Percentiles rank a stretch among this genome's conserved stretches.
These are phyloP conservation scores for Diaporthe humulicola DNA, from an alignment of 2,329 filamentous ascomycete species.

Conservation along the genomic window DNA sequence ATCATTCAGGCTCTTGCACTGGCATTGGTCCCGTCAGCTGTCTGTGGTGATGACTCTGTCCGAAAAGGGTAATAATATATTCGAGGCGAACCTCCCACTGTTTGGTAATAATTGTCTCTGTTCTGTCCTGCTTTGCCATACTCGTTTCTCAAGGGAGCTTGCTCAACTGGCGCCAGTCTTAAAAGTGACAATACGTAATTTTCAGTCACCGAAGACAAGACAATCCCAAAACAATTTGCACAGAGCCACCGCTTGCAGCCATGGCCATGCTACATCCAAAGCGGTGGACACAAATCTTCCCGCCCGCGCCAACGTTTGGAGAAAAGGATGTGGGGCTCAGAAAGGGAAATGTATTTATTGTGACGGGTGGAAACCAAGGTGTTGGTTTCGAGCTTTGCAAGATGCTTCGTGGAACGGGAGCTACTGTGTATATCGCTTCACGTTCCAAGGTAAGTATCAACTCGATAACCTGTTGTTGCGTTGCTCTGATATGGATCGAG, in stretches of 20 bases:
- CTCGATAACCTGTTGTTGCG: slow-evolving; percentile 45
- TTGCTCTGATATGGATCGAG: slow-evolving; percentile 54
- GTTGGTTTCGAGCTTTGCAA: slow-evolving; percentile 62
- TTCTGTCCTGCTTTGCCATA: neutral
- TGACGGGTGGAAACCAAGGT: slow-evolving; percentile 54
- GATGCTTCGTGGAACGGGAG: slow-evolving; percentile 64
- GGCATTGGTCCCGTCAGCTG: neutral
- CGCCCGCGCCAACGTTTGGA: slow-evolving; percentile 9
- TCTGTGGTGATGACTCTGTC: no score
- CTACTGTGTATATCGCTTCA: slow-evolving; percentile 64
- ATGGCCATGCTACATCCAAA: slow-evolving; percentile 23
- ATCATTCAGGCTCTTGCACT: neutral
- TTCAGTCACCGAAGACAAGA: neutral
- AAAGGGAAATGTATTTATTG: slow-evolving; percentile 57
- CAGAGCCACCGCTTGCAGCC: neutral
- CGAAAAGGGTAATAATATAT: neutral
- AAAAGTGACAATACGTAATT: neutral
- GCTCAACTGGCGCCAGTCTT: neutral
- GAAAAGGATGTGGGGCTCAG: neutral
- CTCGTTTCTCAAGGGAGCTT: neutral
- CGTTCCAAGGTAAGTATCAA: slow-evolving; percentile 49
- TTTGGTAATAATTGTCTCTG: neutral
- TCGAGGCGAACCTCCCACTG: neutral
- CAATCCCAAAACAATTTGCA: neutral
- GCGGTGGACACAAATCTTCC: slow-evolving; percentile 23